Evolutionary conservation across 176 grass and related monocot species (phyloP), one percentile per base, ranked within the genome.

Genomic region (Tuctoria greenei): DNA sequence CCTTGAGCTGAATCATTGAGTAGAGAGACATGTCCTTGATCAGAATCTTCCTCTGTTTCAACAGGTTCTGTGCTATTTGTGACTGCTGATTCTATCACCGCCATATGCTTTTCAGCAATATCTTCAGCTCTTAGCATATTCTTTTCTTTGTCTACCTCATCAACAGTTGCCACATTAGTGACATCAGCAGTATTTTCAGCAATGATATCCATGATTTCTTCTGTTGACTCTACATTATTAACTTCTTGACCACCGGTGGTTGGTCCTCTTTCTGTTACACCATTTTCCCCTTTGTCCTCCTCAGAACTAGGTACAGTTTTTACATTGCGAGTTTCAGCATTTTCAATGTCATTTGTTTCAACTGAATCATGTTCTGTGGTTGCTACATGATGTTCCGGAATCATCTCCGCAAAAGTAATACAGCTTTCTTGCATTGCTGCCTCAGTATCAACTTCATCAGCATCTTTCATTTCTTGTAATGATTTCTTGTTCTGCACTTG

Each of bases 1-100:
- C 58, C 67, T 67, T 50, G 76, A 78, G 31, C 41, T 36, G 25
- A 64, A 49, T 73, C 51, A 59, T 58, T n/a, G 0, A 76, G 76
- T 31, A 40, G 40, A 66, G 73, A 17, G 59, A 18, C 10, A 82
- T 73, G 26, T 35, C 23, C 43, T 41, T 36, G 41, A 35, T 44
- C 35, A 24, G 51, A 82, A 73, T 7, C 67, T 78, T 78, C 70
- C 46, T 80, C 74, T 67, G 68, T 27, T 12, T 82, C 79, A 87
- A 67, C 39, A 52, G 31, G 61, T 51, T 87, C 51, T 61, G 34
- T 72, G 41, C 5, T 82, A 27, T 87, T 72, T 28, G 46, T 87
- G 59, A 82, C 79, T 82, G 78, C 73, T 82, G 67, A 17, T 42
- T 82, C 85, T 72, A 78, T 42, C 13, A 0, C 79, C 31, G 0